Conservation (phyloP, 306 rosid genomes). For the Rubus parviflorus region DNA sequence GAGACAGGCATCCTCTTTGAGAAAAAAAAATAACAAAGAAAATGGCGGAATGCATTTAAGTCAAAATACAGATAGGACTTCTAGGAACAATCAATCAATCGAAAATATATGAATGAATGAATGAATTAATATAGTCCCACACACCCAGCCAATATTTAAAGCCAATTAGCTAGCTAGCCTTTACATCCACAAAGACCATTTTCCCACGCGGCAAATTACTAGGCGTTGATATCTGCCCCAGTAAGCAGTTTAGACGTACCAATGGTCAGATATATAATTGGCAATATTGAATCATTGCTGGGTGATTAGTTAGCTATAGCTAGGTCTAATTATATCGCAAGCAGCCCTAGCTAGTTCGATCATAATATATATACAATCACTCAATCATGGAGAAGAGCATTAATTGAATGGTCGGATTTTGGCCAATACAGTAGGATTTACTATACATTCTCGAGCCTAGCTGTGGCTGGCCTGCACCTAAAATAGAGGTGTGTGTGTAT, state of each 20-base stretch:
- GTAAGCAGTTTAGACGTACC: neutral
- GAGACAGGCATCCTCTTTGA: slow-evolving; percentile 51
- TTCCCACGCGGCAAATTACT: slow-evolving; percentile 14
- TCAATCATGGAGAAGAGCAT: slow-evolving; percentile 10
- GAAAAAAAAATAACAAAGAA: neutral
- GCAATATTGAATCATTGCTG: slow-evolving; percentile 11
- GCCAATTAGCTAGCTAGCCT: neutral
- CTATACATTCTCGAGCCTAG: neutral
- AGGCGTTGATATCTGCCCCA: neutral
- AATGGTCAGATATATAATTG: neutral
- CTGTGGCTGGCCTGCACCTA: neutral
- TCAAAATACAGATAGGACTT: slow-evolving; percentile 49
- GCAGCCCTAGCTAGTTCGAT: neutral
- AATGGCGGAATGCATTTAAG: slow-evolving; percentile 46
- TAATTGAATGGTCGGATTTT: slow-evolving; percentile 16
- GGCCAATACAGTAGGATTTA: neutral
- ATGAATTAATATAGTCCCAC: slow-evolving; percentile 27
- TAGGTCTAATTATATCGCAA: slow-evolving; percentile 1
- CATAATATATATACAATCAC: neutral
- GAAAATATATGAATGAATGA: slow-evolving; percentile 17
- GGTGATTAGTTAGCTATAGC: neutral
- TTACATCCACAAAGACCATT: slow-evolving; percentile 17
- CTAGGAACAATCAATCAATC: slow-evolving; percentile 80
- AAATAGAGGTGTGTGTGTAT: neutral
- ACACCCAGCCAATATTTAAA: slow-evolving; percentile 35